These are phyloP conservation scores for Epichloe hybrida DNA, from an alignment of 2,329 filamentous ascomycete genomes.

Conservation along the genomic window DNA sequence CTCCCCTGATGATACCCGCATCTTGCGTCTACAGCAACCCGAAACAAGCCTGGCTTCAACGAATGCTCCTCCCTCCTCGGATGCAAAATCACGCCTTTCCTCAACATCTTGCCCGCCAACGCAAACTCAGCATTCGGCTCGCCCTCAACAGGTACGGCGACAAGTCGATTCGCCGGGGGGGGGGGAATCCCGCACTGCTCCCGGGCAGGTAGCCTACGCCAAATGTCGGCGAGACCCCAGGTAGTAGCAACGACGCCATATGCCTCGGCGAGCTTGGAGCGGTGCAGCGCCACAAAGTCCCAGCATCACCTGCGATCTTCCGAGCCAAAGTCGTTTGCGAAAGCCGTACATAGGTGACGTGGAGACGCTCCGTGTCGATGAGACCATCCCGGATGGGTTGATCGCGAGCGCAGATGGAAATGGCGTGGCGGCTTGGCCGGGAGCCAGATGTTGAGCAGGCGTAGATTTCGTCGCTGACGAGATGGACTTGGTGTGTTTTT, in stretches of 20 bases:
- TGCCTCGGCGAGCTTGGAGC: constrained; percentile 23
- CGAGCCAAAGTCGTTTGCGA: constrained; percentile 37
- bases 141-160: constrained; percentile 20
- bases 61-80: constrained; percentile 32
- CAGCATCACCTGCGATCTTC: constrained; percentile 31
- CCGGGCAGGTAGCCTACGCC: constrained; percentile 28
- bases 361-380: constrained; percentile 33
- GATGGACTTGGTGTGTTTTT: constrained; percentile 33
- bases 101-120: constrained; percentile 29
- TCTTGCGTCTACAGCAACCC: constrained; percentile 39
- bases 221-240: constrained; percentile 20
- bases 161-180: constrained; percentile 40
- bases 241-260: constrained; percentile 26
- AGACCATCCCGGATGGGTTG: constrained; percentile 19
- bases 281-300: constrained; percentile 28
- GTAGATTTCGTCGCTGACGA: constrained; percentile 47
- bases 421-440: constrained; percentile 20
- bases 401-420: constrained; percentile 37
- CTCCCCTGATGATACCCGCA: constrained; percentile 19
- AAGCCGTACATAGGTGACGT: constrained; percentile 31
- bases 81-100: constrained; percentile 36
- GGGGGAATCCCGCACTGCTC: constrained; percentile 44
- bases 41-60: constrained; percentile 36
- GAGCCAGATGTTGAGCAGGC: constrained; percentile 34
- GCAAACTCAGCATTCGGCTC: constrained; percentile 27